A percentile compares a stretch with the other conserved stretches of the same genome.
These are phyloP conservation scores for Penicillium sp. DNA, from an alignment of 2,329 filamentous ascomycete species.

Conservation along the genomic window DNA sequence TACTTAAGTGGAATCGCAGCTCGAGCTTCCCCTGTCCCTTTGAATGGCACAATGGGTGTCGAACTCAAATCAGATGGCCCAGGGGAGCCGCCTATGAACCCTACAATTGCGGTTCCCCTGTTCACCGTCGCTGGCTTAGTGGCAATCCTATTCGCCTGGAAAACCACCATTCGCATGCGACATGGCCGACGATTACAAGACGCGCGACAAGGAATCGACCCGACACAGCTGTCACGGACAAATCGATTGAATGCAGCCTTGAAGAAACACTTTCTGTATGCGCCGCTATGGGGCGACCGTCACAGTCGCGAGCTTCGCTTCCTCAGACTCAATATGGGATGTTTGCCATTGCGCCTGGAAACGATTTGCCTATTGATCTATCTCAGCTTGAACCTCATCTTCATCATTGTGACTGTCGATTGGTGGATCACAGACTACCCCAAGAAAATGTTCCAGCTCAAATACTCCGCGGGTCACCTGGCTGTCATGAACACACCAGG, in stretches of 20 bases:
- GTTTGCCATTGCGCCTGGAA: slow-evolving; percentile 71
- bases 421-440: slow-evolving; percentile 31
- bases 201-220: slow-evolving; percentile 21
- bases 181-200: slow-evolving; percentile 26
- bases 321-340: slow-evolving; percentile 67
- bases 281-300: slow-evolving; percentile 67
- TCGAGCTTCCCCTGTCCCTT: background rate
- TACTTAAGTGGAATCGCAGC: slow-evolving; percentile 2
- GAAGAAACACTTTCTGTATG: slow-evolving; percentile 49
- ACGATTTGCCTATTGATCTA: slow-evolving; percentile 66
- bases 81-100: slow-evolving; percentile 34
- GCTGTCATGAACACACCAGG: slow-evolving; percentile 85
- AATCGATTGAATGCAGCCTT: slow-evolving; percentile 23
- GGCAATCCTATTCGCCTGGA: slow-evolving; percentile 25
- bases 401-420: slow-evolving; percentile 53
- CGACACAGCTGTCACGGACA: slow-evolving; percentile 20
- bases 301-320: slow-evolving; percentile 71
- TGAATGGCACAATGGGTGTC: slow-evolving; percentile 32
- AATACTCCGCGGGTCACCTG: slow-evolving; percentile 78
- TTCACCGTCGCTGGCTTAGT: slow-evolving; percentile 30
- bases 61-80: slow-evolving; percentile 27
- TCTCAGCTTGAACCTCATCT: slow-evolving; percentile 67
- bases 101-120: slow-evolving; percentile 32
- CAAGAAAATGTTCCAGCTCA: slow-evolving; percentile 50
- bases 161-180: slow-evolving; percentile 23